A percentile compares a stretch with the other conserved stretches of the same genome.
These are phyloP conservation scores for Paramecium sexaurelia DNA, from an alignment of 73 alveolate species.

Conservation along the genomic window DNA sequence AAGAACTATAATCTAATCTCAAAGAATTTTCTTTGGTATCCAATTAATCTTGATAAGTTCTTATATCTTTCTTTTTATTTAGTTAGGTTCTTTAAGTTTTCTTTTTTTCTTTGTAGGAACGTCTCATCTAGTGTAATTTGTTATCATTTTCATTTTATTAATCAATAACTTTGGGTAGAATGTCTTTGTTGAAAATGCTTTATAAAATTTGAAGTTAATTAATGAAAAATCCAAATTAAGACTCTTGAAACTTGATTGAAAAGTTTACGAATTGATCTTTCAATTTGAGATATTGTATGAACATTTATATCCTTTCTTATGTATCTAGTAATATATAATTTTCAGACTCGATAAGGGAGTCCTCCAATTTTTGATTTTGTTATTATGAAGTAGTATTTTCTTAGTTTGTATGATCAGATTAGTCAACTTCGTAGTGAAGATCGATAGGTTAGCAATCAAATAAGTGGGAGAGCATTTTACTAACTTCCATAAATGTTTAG, in stretches of 20 bases:
- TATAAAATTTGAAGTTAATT: background rate
- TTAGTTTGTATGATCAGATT: background rate
- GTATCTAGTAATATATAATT: background rate
- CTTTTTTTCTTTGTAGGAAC: background rate
- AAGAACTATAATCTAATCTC: background rate
- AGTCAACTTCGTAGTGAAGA: background rate
- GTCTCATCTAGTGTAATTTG: background rate
- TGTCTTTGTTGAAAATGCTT: background rate
- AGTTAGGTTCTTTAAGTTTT: background rate
- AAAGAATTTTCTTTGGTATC: slow-evolving; percentile 11
- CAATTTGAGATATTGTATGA: background rate
- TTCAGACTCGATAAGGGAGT: background rate
- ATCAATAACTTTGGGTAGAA: background rate
- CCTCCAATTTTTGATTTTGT: background rate
- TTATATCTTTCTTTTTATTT: background rate
- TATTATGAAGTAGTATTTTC: background rate
- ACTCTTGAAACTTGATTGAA: background rate
- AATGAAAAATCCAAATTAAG: background rate
- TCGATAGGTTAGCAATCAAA: background rate
- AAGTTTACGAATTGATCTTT: background rate
- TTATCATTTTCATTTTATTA: background rate
- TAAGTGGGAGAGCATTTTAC: background rate
- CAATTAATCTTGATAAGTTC: background rate
- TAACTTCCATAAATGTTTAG: background rate
- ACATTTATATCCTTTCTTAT: background rate